Evolutionary conservation across 257 asterid genomes (phyloP).

Genomic region (Solanum raphanifolium): DNA sequence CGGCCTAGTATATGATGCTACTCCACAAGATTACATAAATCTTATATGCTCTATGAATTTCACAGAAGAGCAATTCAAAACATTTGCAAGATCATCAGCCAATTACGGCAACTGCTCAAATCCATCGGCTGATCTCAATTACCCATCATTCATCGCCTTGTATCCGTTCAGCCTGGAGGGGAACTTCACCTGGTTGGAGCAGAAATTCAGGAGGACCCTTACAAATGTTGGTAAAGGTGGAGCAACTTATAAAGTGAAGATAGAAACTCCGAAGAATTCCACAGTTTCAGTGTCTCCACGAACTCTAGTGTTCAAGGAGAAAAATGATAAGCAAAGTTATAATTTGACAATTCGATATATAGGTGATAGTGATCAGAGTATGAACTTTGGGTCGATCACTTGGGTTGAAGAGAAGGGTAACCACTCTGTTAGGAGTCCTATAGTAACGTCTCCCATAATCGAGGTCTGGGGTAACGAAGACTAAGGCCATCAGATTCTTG

Average conservation of each 20-base stretch:
- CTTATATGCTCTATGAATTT: not conserved
- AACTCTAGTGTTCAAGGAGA: not conserved
- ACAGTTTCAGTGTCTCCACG: not conserved
- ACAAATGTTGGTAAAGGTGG: not conserved
- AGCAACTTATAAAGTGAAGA: not conserved
- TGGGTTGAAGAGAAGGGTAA: slow-evolving; percentile 14
- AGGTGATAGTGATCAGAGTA: not conserved
- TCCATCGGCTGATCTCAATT: not conserved
- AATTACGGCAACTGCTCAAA: not conserved
- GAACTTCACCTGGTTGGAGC: not conserved
- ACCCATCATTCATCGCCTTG: not conserved
- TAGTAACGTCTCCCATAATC: not conserved
- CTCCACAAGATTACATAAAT: not conserved
- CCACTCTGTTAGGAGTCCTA: slow-evolving; percentile 34
- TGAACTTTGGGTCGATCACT: not conserved
- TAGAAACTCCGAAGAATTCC: not conserved
- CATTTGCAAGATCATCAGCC: not conserved
- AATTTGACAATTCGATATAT: not conserved
- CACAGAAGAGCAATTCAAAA: not conserved
- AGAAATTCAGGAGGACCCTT: not conserved
- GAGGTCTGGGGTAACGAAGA: not conserved
- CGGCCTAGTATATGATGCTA: too few relatives aligned
- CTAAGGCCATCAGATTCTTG: not conserved
- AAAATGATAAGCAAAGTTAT: not conserved
- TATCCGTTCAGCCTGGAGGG: not conserved